phyloP scores from a whole-genome alignment of 208 protist genomes.

The Herpetomonas samuelpessoai region DNA sequence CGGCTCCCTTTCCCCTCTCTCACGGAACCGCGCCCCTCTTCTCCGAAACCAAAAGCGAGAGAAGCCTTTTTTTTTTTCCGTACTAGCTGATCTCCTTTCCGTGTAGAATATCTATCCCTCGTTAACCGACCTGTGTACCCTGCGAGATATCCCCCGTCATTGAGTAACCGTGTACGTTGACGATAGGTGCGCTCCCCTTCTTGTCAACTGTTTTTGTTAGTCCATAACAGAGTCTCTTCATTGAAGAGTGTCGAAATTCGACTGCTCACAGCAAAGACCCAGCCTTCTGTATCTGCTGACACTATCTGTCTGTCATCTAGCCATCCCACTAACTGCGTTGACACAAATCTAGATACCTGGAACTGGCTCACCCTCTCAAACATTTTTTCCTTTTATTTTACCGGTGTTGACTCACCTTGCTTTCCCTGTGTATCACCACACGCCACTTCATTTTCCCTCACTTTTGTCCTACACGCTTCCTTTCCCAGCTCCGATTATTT shows the following conservation, averaged over 20 bases:
- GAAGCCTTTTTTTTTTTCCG: conserved; percentile 13
- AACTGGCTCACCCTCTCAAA: not conserved
- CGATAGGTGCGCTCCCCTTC: not conserved
- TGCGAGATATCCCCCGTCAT: not conserved
- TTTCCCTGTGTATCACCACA: conserved; percentile 12
- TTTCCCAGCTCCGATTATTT: not conserved
- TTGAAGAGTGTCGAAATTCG: not conserved
- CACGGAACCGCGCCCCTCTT: not conserved
- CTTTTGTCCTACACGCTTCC: conserved; percentile 10
- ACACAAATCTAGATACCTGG: not conserved
- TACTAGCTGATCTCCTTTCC: not conserved
- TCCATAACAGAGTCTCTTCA: not conserved
- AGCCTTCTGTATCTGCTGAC: not conserved
- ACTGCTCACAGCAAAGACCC: not conserved
- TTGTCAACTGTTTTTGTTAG: too few relatives aligned
- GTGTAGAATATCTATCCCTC: not conserved
- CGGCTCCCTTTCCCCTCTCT: not conserved
- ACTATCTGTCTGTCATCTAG: not conserved
- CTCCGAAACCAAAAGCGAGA: too few relatives aligned
- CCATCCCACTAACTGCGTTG: not conserved
- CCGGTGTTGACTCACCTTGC: not conserved
- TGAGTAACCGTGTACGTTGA: not conserved
- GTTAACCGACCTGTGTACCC: not conserved
- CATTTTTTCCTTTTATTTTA: conserved; percentile 10
- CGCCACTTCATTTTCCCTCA: not conserved